Base-by-base conservation (phyloP, 139 green algal species). In the Prasinococcaceae sp. region DNA sequence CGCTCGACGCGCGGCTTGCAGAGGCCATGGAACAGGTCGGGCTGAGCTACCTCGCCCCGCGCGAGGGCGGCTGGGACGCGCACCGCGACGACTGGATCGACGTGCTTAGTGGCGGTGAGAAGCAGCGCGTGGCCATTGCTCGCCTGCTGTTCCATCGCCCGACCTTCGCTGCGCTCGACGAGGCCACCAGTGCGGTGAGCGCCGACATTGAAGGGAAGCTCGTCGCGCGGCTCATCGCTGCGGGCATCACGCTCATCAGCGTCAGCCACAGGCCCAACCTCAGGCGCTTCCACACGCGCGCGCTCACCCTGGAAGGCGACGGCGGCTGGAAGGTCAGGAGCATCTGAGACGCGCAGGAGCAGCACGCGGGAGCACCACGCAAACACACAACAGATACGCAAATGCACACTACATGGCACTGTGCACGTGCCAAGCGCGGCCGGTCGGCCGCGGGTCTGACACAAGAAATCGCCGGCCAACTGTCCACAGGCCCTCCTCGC, bases 201-300 rank as follows among this genome's bases (percentile, higher is more conserved):
- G 58, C 75, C 25, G 68, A 80, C 61, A 84, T 84, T 70, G 75
- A 82, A 28, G 45, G n/a, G 38, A 45, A 28, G 44, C 47, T 55
- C 44, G 47, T 29, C 22, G 33, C 8, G 14, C 43, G 22, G 24
- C 44, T 63, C 19, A 14, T 20, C 29, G 60, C 52, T 12, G 61
- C 80, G 47, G 74, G 74, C 23, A 83, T 72, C 64, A 87, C 79
- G 38, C 86, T 79, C 55, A 64, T 87, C 55, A 87, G 79, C 33
- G 86, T 87, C 60, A 79, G 61, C 22, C 79, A 88, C 64, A 61
- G 79, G 20, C 79, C 79, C 10, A 79, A 79, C 19, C 74, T 88
- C 12, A 66, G 84, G 52, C 79, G 79, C 27, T 88, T 86, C 63
- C 79, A 88, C 49, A 76, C 86, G 61, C 47, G 78, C 6, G 79